Percentiles rank a stretch among this genome's conserved stretches.
These are phyloP conservation scores for Extremus antarcticus DNA, from an alignment of 495 filamentous ascomycete species.

Conservation along the genomic window DNA sequence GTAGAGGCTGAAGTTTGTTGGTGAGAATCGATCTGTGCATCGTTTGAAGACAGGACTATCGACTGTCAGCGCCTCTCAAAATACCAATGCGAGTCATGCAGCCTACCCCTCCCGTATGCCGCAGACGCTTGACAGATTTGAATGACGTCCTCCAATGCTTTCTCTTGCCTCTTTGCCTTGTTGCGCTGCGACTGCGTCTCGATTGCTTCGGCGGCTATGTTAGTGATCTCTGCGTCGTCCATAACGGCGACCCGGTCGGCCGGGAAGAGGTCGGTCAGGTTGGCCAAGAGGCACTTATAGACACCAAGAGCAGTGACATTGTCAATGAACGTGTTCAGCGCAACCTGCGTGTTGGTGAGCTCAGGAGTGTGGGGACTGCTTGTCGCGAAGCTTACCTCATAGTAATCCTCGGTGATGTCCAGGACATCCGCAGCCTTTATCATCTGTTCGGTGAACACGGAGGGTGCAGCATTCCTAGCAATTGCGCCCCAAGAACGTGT, in stretches of 20 bases:
- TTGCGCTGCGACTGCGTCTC: neutral
- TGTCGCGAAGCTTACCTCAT: neutral
- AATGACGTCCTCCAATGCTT: neutral
- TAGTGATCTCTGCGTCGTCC: neutral
- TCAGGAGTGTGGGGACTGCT: neutral
- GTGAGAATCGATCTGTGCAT: too few relatives aligned
- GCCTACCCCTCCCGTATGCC: neutral
- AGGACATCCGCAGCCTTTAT: neutral
- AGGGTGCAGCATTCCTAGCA: neutral
- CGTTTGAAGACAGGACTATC: too few relatives aligned
- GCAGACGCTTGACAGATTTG: neutral
- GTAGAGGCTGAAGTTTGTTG: too few relatives aligned
- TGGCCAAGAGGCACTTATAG: neutral
- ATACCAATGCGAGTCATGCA: neutral
- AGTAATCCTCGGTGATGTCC: neutral
- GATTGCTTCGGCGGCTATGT: neutral
- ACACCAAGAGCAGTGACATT: conserved; percentile 3
- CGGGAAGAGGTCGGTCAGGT: neutral
- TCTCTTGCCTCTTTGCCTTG: neutral
- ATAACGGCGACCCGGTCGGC: neutral
- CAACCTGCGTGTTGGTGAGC: neutral
- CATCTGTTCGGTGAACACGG: neutral
- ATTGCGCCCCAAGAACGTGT: neutral
- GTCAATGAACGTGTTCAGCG: conserved; percentile 6
- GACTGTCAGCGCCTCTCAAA: neutral